Base-by-base conservation (phyloP, 2,329 filamentous ascomycete species). In the Arachnomyces sp. region DNA sequence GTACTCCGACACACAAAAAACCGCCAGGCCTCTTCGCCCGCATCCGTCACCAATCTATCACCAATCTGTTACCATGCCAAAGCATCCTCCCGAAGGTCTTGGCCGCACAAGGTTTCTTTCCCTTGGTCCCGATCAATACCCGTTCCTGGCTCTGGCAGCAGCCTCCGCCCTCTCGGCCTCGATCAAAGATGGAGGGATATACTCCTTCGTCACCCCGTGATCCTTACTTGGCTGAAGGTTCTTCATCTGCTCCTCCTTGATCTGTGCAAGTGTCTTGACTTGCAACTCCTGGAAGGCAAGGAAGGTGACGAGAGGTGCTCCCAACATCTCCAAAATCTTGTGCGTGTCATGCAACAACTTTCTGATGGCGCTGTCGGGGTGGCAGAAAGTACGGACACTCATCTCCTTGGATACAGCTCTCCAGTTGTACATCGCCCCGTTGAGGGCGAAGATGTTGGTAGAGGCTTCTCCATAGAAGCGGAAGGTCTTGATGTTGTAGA, bases 341-440 rank as follows among this genome's bases (percentile, higher is more conserved):
- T 66, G 63, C 20, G 66, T 62, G 38, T 74, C 71, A 36, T 67
- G 62, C 39, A 74, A 52, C 34, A 72, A 62, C 49, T 72, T 72
- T 40, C 66, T 57, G 38, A 75, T 63, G 11, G 64, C 62, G 35
- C 61, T 66, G 46, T 75, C 71, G 2, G 68, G 64, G 16, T 61
- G 55, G 49, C 70, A 74, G 48, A 72, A 72, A 2, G 68, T 73
- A 18, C 70, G 66, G 25, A 72, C 55, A 31, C 59, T 59, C 65
- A 74, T 68, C 38, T 69, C 63, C 30, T 60, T 66, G 30, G 63
- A 60, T 13, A 72, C 57, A 3, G 56, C 55, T 43, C 66, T 70
- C 72, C 72, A 75, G 41, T 61, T 66, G 28, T 66, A 59, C 37
- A 75, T 56, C 38, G 68, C 68, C 2, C 64, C 79, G 41, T 63